Evolutionary conservation across 164 flowering plant species (phyloP).

Genomic region (Annona cherimola): DNA sequence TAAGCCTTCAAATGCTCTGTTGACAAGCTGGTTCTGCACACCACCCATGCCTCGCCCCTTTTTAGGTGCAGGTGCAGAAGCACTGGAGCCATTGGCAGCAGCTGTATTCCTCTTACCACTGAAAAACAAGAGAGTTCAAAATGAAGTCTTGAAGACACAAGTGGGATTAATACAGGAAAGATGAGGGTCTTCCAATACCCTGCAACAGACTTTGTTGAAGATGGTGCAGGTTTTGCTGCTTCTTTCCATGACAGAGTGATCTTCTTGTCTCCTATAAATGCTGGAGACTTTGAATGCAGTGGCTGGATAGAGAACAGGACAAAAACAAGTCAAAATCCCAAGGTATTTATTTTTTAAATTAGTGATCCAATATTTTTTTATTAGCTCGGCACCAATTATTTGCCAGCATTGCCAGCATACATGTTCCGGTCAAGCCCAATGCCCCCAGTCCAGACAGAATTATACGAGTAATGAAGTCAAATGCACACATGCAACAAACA

Average conservation of each 20-base stretch:
- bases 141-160: not conserved
- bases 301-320: not conserved
- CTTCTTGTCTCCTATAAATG: slow-evolving; percentile 81
- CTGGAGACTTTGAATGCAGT: not conserved
- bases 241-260: slow-evolving; percentile 96
- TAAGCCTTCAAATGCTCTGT: slow-evolving; percentile 66
- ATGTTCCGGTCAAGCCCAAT: not conserved
- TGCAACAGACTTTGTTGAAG: slow-evolving; percentile 34
- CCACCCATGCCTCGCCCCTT: slow-evolving; percentile 76
- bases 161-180: too few relatives aligned
- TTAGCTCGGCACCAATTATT: not conserved
- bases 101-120: slow-evolving; percentile 61
- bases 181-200: slow-evolving; percentile 39
- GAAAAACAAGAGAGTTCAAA: slow-evolving; percentile 13
- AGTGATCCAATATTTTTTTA: not conserved
- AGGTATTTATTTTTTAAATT: too few relatives aligned
- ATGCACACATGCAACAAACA: too few relatives aligned
- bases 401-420: not conserved
- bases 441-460: too few relatives aligned
- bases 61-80: slow-evolving; percentile 30
- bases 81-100: slow-evolving; percentile 47
- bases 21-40: slow-evolving; percentile 61
- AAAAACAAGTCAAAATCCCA: not conserved
- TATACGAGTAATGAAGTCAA: too few relatives aligned
- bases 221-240: slow-evolving; percentile 38